Evolutionary conservation across 306 rosid species (phyloP).

Genomic region (Vigna radiata): DNA sequence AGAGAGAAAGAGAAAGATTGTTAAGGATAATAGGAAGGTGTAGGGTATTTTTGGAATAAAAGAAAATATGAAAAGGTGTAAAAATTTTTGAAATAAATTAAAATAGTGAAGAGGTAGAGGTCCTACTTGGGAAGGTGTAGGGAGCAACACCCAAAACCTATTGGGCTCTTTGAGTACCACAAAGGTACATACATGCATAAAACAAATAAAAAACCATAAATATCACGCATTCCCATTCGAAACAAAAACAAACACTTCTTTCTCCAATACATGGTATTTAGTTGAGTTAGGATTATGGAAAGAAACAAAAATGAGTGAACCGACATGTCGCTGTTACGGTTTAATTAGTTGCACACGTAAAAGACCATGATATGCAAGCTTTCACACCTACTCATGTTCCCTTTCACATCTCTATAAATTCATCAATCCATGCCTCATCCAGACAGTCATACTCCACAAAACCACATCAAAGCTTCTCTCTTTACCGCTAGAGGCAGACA

Average conservation of each 20-base stretch:
- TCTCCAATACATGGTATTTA: background rate
- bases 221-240: background rate
- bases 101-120: no score
- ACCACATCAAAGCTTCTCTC: background rate
- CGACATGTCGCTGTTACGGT: conserved; percentile 19
- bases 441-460: background rate
- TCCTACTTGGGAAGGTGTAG: no score
- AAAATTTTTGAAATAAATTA: no score
- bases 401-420: conserved; percentile 33
- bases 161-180: no score
- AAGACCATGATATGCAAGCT: background rate
- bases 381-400: background rate
- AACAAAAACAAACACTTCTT: background rate
- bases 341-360: conserved; percentile 18
- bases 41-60: no score
- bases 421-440: background rate
- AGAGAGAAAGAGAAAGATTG: no score
- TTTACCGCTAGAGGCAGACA: background rate
- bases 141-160: no score
- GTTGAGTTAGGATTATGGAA: background rate
- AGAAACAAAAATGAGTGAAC: background rate
- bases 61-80: no score
- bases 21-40: no score
- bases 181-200: background rate
- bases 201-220: no score